phyloP scores from a whole-genome alignment of 345 rosid species.

The Physaria fendleri region DNA sequence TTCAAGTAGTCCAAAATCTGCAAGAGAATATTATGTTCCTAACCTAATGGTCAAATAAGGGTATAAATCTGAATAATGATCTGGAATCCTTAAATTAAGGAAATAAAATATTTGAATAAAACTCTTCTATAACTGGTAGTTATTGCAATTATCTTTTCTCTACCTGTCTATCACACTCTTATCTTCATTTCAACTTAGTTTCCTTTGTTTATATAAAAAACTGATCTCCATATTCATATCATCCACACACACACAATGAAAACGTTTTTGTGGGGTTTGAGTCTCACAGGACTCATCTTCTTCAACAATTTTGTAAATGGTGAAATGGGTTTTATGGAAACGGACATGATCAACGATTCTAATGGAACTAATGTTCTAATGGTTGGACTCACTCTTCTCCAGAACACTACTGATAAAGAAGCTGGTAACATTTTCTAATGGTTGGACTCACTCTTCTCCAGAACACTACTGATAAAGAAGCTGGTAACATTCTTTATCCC shows the following conservation, averaged over 20 bases:
- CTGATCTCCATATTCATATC: not conserved
- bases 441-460: constrained; percentile 75
- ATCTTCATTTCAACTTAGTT: not conserved
- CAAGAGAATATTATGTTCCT: no score
- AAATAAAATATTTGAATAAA: not conserved
- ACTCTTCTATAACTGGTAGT: not conserved
- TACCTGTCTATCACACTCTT: not conserved
- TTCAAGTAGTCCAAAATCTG: no score
- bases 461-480: constrained; percentile 62
- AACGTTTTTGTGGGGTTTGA: constrained; percentile 5
- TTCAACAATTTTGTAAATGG: constrained; percentile 9
- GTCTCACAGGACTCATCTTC: constrained; percentile 18
- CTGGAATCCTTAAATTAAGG: not conserved
- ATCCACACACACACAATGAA: constrained; percentile 5
- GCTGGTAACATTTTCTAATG: no score
- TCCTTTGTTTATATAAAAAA: not conserved
- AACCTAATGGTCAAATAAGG: no score
- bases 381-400: constrained; percentile 76
- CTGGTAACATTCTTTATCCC: constrained; percentile 41
- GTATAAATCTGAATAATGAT: no score
- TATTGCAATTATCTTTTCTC: not conserved
- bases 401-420: constrained; percentile 54
- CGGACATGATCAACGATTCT: not conserved
- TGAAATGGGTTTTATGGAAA: constrained; percentile 4
- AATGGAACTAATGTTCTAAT: constrained; percentile 11